Evolutionary conservation across 2,329 filamentous ascomycete species (phyloP), one percentile per base, ranked within the genome.

Genomic region (Pezizomycotina sp.): DNA sequence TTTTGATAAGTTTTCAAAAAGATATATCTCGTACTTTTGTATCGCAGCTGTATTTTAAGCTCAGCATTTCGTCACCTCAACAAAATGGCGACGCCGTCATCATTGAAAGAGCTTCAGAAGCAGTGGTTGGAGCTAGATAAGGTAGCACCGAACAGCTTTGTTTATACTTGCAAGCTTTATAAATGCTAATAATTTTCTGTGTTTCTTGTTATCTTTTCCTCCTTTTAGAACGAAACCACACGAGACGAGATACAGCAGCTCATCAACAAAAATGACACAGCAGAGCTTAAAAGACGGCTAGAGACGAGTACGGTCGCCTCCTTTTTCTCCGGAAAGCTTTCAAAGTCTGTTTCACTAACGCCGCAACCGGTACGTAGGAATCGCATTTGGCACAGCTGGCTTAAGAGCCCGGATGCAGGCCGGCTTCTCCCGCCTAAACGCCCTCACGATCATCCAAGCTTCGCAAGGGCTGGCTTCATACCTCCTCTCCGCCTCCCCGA

Each of bases 381-480:
- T 51, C 32, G 37, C 46, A 27, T 51, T 51, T 29, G 49, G 49
- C 20, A 52, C 50, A 31, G 49, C 50, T 28, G 71, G 71, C 26
- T 59, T 76, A 6, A 62, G 71, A 28, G 69, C 68, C n/a, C 62
- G 63, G 23, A 76, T 76, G 71, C 65, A 70, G 48, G 71, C 70
- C 27, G 71, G 71, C 4, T 75, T 74, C 52, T 62, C 70, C 2
- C 66, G 62, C 47, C 68, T 71, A 61, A 71, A 71, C 52, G 62
- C 60, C 10, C 54, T 71, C 36, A 71, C 66, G 1, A 64, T 71
- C 41, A 69, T 71, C 37, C 66, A 74, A 55, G 68, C 71, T 25
- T 73, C 71, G 0, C 70, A 74, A 53, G 71, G 71, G n/a, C 57
- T 75, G 19, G 71, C 70, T 27, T 65, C 64, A 43, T 74, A 72